phyloP scores from a whole-genome alignment of 768 basidiomycete genomes.

The Kwoniella dendrophila region DNA sequence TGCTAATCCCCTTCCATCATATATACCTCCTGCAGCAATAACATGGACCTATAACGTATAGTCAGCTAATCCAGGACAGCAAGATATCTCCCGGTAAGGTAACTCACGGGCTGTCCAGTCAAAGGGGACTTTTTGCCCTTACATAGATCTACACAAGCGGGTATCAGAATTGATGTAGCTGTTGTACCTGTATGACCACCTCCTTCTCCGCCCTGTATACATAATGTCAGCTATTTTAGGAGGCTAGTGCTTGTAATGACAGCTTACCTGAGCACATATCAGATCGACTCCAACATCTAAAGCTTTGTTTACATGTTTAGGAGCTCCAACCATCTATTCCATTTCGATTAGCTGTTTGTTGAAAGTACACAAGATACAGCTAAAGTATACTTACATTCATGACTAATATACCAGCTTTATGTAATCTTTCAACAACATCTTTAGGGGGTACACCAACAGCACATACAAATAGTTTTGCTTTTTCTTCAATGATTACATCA shows the following conservation, averaged over 20 bases:
- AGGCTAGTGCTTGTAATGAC: neutral
- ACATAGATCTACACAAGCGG: constrained; percentile 82
- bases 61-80: neutral
- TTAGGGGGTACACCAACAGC: constrained; percentile 78
- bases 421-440: constrained; percentile 75
- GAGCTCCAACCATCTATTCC: constrained; percentile 72
- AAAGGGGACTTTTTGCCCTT: constrained; percentile 75
- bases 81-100: neutral
- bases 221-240: neutral
- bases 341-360: constrained; percentile 6
- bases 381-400: constrained; percentile 71
- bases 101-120: constrained; percentile 67
- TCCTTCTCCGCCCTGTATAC: constrained; percentile 75
- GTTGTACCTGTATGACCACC: constrained; percentile 88
- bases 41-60: constrained; percentile 64
- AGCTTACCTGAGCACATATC: constrained; percentile 72
- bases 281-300: constrained; percentile 82
- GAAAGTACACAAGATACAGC: neutral
- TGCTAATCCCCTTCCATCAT: constrained; percentile 81
- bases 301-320: constrained; percentile 63
- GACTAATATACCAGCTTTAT: constrained; percentile 78
- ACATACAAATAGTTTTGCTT: constrained; percentile 82
- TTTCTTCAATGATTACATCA: constrained; percentile 90
- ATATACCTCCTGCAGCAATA: constrained; percentile 87
- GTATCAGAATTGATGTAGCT: constrained; percentile 82